Base-by-base conservation (phyloP, 192 early-diverging fungal species). In the Podila epigama region DNA sequence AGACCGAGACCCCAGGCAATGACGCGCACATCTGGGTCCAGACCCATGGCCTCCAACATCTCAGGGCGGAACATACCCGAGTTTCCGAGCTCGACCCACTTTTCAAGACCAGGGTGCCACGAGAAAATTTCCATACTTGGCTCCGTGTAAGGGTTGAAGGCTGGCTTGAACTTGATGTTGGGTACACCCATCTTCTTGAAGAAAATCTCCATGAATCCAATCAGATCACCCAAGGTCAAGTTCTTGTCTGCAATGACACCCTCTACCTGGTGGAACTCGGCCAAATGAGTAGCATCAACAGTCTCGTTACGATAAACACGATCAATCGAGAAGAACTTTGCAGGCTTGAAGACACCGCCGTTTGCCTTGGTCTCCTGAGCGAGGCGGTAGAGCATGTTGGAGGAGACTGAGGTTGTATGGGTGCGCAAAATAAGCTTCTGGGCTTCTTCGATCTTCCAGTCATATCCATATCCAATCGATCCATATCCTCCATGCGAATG, bases 91-190 rank as follows among this genome's bases (percentile, higher is more conserved):
- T 98, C 96, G 35, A 98, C 92, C 93, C 94, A 98, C 73, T 90
- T 89, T 52, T 89, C 85, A 64, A 97, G 84, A 57, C 86, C 81
- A 42, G 90, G 89, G 78, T 98, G 97, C 87, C 92, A 99, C 44
- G 96, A 92, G 84, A 99, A 99, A 70, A 99, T 98, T 79, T 99
- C 98, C 95, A 99, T 94, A 68, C 91, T 93, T 36, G 98, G 98
- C 81, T 99, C 98, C 42, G 98, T 99, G 89, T 99, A 99, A 53
- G 98, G 98, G 83, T 99, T 99, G 85, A 96, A 99, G 5, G 98
- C 95, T 55, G 98, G 98, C 90, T 99, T 99, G 92, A 98, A 99
- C 61, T 95, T 92, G 56, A 99, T 89, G 69, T 93, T 94, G 37
- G 87, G 82, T 63, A 93, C 86, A 79, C 96, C 98, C 88, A 99